Percentiles rank a stretch among this genome's conserved stretches.
Evolutionary conservation across 2,329 filamentous ascomycete species (phyloP).

Genomic region (Trichophyton verrucosum): DNA sequence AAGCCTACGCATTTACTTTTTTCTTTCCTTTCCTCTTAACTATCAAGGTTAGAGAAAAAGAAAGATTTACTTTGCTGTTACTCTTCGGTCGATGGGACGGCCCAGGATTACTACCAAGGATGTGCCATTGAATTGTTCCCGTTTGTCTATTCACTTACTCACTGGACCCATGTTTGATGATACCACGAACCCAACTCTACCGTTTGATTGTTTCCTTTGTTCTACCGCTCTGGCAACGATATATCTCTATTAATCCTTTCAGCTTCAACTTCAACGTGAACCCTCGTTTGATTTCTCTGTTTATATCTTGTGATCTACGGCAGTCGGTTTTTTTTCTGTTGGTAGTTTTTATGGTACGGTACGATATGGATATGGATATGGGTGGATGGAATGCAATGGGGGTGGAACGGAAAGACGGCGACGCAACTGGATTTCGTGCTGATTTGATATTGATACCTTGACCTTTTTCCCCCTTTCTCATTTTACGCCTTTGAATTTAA

Average conservation of each 20-base stretch:
- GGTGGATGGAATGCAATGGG: no score
- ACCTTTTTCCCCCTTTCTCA: neutral
- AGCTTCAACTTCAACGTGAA: neutral
- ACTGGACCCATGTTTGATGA: constrained; percentile 3
- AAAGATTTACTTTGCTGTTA: neutral
- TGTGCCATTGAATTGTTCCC: neutral
- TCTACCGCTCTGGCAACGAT: no score
- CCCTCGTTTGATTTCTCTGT: neutral
- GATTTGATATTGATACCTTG: constrained; percentile 1
- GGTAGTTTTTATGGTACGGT: neutral
- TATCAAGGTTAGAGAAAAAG: neutral
- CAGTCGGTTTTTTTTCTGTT: neutral
- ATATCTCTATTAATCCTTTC: no score
- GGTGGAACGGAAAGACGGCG: neutral
- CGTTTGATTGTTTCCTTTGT: neutral
- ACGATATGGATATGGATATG: neutral
- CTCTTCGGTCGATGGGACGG: neutral
- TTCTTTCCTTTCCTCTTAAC: neutral
- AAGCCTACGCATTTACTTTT: no score
- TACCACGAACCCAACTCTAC: neutral
- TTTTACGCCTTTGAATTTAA: neutral
- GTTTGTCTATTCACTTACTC: neutral
- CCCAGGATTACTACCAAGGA: neutral
- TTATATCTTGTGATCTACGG: neutral
- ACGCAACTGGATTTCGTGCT: no score